Base-by-base conservation (phyloP, 2,329 filamentous ascomycete species). In the Pyrenophora teres region DNA sequence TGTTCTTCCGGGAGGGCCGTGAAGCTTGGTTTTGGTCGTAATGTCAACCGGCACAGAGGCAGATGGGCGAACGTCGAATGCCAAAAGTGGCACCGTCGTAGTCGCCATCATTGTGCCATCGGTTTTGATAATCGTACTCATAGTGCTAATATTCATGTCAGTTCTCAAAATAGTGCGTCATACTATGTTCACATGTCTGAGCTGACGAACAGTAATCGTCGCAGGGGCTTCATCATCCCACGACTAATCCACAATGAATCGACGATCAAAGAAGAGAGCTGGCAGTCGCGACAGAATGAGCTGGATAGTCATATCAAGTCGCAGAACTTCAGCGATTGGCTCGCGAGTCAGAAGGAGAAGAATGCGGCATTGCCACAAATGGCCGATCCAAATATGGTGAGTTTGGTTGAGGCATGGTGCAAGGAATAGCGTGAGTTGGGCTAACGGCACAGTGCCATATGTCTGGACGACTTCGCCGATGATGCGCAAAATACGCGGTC, bases 301-400 rank as follows among this genome's bases (percentile, higher is more conserved):
- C 63, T 74, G 7, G 63, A 74, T n/a, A 55, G 46, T 3, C 56
- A 40, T 6, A 62, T 72, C 53, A 71, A 73, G 51, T 52, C 66
- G 3, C 64, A 73, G 40, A 43, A 61, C 7, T 74, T 68, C 32
- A 54, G 63, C n/a, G 65, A 71, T n/a, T 74, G 72, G 71, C 54
- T 63, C 7, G 58, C 54, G 12, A 57, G 56, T 9, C 65, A 67
- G 35, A 62, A 62, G 19, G 58, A 61, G n/a, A 54, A 62, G 42
- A 42, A 62, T 10, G 57, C 62, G 6, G 56, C 54, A 9, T 50
- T 43, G 10, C 25, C 52, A 7, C 45, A 66, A 18, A 44, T 62
- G 10, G 48, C 52, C 0, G 59, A 68, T 44, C 56, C 64, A 0
- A 0, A n/a, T 73, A 2, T 73, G 70, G 69, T 67, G 25, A 31